A percentile compares a stretch with the other conserved stretches of the same genome.
phyloP scores from a whole-genome alignment of 2,329 filamentous ascomycete species.

The Cercospora sp. region DNA sequence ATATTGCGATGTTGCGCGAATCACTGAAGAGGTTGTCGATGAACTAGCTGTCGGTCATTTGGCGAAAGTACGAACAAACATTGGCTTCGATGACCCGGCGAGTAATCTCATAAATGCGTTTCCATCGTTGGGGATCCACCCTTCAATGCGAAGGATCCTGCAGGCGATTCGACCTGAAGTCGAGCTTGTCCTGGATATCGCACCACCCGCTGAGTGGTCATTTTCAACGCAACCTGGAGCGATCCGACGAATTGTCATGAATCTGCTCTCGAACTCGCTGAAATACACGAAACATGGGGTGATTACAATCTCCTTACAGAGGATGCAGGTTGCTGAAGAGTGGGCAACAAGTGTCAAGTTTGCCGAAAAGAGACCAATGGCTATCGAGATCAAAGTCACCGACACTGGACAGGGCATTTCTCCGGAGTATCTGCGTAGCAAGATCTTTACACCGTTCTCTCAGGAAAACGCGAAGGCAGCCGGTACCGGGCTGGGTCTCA shows the following conservation, averaged over 20 bases:
- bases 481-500: slow-evolving; percentile 66
- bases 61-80: slow-evolving; percentile 20
- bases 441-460: slow-evolving; percentile 63
- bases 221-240: slow-evolving; percentile 40
- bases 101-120: slow-evolving; percentile 5
- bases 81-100: slow-evolving; percentile 22
- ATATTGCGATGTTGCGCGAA: slow-evolving; percentile 23
- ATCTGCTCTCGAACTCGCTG: slow-evolving; percentile 35
- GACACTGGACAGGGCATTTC: slow-evolving; percentile 69
- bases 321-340: not conserved
- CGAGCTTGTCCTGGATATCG: slow-evolving; percentile 45
- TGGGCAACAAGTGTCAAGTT: slow-evolving; percentile 9
- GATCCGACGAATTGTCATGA: slow-evolving; percentile 50
- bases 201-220: slow-evolving; percentile 26
- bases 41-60: slow-evolving; percentile 23
- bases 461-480: slow-evolving; percentile 63
- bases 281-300: slow-evolving; percentile 43
- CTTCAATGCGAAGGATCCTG: slow-evolving; percentile 21
- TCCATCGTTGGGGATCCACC: slow-evolving; percentile 1
- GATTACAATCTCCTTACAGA: slow-evolving; percentile 39
- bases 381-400: slow-evolving; percentile 44
- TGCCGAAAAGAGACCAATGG: slow-evolving; percentile 19
- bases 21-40: slow-evolving; percentile 28
- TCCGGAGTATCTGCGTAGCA: slow-evolving; percentile 60
- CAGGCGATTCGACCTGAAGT: slow-evolving; percentile 26